Evolutionary conservation across 225 moss, liverwort and hornwort genomes (phyloP), one percentile per base, ranked within the genome.

Genomic region (Pseudoscleropodium purum): DNA sequence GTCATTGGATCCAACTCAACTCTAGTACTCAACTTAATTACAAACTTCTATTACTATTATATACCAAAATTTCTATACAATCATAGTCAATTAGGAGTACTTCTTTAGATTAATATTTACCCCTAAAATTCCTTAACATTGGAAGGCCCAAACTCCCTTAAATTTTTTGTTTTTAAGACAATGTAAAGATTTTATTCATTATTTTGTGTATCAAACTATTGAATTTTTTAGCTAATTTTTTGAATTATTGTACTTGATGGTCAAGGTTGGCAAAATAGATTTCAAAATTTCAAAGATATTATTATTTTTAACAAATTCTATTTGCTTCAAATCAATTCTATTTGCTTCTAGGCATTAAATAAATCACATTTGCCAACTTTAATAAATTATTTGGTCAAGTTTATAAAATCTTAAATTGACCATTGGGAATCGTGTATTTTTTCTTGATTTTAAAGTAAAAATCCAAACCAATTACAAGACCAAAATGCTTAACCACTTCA

Each of bases 371-470:
- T 39, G 0, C 2, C 0, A 70, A 14, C 14, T 69, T 36, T 7
- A 39, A 69, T 13, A 7, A 69, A 24, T 39, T 6, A 6, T 21
- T 10, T 24, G 24, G 4, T 70, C 25, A 39, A 70, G 14, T 70
- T 39, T 4, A 25, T 3, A 39, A 4, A 39, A 39, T 25, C 4
- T 24, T 25, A 13, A 39, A n/a, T 23, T n/a, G 4, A 24, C 2
- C 7, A n/a, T 21, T 11, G 1, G 1, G 0, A 8, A 25, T 41
- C 1, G 13, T 70, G 0, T 14, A 39, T 5, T 4, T 1, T 23
- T 8, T 39, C 24, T 39, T 70, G 8, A 24, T 70, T n/a, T 39
- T 21, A 4, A 24, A 13, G 39, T 39, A 1, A 69, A n/a, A 23
- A 13, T 24, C 7, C 2, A 39, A 69, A n/a, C 6, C 39, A 69